Evolutionary conservation across 495 filamentous ascomycete genomes (phyloP), one percentile per base, ranked within the genome.

Genomic region (Xylaria longipes): DNA sequence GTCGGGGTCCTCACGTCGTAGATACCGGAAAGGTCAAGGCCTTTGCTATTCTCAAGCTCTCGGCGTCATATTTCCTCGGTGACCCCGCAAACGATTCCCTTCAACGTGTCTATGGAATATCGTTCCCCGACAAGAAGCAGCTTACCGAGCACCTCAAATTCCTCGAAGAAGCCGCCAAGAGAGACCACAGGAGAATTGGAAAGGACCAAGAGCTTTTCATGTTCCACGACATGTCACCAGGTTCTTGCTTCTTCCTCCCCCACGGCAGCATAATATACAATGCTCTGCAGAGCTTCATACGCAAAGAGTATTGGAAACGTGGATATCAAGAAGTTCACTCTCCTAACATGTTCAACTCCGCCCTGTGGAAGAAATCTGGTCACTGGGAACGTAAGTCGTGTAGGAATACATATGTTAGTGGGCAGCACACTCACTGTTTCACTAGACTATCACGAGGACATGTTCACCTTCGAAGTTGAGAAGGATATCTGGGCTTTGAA

Each of bases 171-270:
- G 96, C 96, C 11, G 94, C 95, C 56, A 97, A 97, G 86, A 90
- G 97, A 71, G 95, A 98, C 77, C 96, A 99, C 73, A 84, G 94
- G 41, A 90, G 91, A 81, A 92, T 99, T 72, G 97, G 95, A 65
- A 92, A 90, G 74, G 95, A 97, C 48, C 96, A 99, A 77, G 95
- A 99, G 78, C 89, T 99, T 11, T 98, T 97, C 84, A 97, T 98
- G 85, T 98, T 98, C 82, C 89, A 97, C 73, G 94, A 97, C 58
- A 84, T 90, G 27, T 97, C 94, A 8, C 97, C 96, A 1, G 96
- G 96, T 22, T 95, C 92, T n/a, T 89, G 91, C 56, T 97, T 99
- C 87, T 93, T 95, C 79, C 85, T 97, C n/a, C 96, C 95, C 9
- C 92, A 96, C 75, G 96, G 96, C 41, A 93, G 91, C 77, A 89